Evolutionary conservation across 495 filamentous ascomycete genomes (phyloP), one percentile per base, ranked within the genome.

Genomic region (Xylaria venustula): DNA sequence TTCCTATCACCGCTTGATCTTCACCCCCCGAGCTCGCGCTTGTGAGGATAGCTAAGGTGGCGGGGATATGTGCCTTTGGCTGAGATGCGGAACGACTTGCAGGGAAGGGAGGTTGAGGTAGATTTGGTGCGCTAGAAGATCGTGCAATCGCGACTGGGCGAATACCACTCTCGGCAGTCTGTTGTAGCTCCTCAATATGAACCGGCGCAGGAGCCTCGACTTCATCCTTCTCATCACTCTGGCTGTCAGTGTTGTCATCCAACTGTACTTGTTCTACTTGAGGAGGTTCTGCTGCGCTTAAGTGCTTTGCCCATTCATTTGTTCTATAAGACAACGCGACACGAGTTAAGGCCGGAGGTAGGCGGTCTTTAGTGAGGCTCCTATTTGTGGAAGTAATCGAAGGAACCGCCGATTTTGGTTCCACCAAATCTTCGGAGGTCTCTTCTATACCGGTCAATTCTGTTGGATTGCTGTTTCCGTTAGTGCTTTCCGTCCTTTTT

Each of bases 301-400:
- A 76, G 73, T 97, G 91, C 67, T 97, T 97, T 0, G 93, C 92
- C 93, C 93, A 98, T 76, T 98, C 93, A 64, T 96, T 96, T 5
- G 92, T 97, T 47, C 93, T 85, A 66, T 94, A 97, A 0, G 87
- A 89, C 67, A 89, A 79, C 0, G 91, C 86, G 11, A 96, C 79
- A 54, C 80, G 87, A 1, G 93, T 93, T n/a, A 87, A 50, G 19
- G 77, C 78, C 2, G 73, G 64, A 2, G 85, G 85, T 3, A 88
- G 74, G 28, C 78, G 77, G 2, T 77, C 77, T 55, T 75, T 80
- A 6, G 75, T 77, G 9, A 83, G 69, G 34, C 76, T 83, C 36
- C 65, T 74, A 19, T 64, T 65, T 7, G 71, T 61, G 2, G 83
- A 82, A 28, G 68, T 67, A 9, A 62, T 64, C 11, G 82, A 84